These are phyloP conservation scores for Asterochloris sp. DNA, from an alignment of 139 green algal genomes.

Conservation along the genomic window DNA sequence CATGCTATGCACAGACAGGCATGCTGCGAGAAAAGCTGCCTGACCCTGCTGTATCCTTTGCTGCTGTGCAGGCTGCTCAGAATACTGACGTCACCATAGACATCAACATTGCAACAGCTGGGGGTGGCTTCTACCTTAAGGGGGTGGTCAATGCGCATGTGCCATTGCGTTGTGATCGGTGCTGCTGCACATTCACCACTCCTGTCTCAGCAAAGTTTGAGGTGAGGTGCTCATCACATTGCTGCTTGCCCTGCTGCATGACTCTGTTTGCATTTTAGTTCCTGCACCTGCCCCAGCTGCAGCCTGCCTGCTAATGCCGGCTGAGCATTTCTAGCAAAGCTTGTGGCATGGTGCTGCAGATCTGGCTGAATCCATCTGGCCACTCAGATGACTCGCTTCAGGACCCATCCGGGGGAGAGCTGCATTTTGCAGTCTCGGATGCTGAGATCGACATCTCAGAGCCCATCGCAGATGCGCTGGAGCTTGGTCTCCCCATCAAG, in stretches of 20 bases:
- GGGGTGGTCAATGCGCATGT: background rate
- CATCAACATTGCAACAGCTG: too few species aligned
- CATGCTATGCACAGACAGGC: too few species aligned
- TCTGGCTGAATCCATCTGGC: constrained; percentile 11
- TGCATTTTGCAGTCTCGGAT: background rate
- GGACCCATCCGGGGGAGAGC: background rate
- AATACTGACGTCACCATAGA: too few species aligned
- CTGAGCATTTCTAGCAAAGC: background rate
- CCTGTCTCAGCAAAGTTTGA: background rate
- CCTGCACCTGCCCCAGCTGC: background rate
- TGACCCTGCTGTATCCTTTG: too few species aligned
- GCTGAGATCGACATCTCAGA: too few species aligned
- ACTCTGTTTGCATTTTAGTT: background rate
- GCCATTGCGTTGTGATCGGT: background rate
- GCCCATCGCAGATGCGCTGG: background rate
- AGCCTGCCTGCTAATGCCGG: background rate
- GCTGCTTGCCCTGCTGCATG: background rate
- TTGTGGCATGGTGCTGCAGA: background rate
- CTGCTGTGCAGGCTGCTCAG: too few species aligned
- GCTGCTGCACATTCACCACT: background rate
- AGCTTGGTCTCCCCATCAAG: constrained; percentile 1
- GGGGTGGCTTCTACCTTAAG: too few species aligned
- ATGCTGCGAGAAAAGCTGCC: too few species aligned
- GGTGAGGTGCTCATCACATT: background rate
- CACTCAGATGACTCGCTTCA: background rate